These are phyloP conservation scores for Eimeria maxima DNA, from an alignment of 169 alveolate species.

Conservation along the genomic window DNA sequence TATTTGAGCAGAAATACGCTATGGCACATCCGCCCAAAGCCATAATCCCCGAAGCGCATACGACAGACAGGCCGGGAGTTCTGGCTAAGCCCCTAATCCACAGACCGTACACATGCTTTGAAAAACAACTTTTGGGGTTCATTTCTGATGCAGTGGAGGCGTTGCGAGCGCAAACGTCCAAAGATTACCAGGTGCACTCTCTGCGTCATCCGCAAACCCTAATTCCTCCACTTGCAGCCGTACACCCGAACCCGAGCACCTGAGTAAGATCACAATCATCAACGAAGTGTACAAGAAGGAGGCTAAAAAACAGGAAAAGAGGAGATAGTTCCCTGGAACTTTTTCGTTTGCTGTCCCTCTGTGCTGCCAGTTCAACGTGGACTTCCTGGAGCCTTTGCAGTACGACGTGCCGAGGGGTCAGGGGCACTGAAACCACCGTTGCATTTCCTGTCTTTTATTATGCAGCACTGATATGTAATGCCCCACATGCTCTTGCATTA, in stretches of 20 bases:
- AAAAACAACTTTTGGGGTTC: background rate
- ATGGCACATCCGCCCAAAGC: background rate
- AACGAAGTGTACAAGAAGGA: background rate
- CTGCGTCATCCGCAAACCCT: background rate
- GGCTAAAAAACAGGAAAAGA: background rate
- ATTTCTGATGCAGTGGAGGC: conserved; percentile 64
- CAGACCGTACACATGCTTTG: background rate
- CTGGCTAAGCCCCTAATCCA: background rate
- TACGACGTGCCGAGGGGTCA: conserved; percentile 77
- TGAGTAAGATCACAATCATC: background rate
- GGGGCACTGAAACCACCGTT: background rate
- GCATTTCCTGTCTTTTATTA: no score
- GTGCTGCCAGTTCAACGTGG: conserved; percentile 64
- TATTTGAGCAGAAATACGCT: no score
- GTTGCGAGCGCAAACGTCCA: conserved; percentile 59
- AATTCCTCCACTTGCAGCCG: background rate
- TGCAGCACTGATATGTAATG: background rate
- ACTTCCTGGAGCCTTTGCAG: conserved; percentile 69
- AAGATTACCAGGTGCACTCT: conserved; percentile 67
- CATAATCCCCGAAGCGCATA: background rate
- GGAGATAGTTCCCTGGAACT: background rate
- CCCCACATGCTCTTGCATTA: no score
- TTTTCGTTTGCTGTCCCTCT: background rate
- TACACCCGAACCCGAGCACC: background rate
- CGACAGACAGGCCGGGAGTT: background rate